phyloP scores from a whole-genome alignment of 2,329 filamentous ascomycete genomes.

The Fusarium sp. region DNA sequence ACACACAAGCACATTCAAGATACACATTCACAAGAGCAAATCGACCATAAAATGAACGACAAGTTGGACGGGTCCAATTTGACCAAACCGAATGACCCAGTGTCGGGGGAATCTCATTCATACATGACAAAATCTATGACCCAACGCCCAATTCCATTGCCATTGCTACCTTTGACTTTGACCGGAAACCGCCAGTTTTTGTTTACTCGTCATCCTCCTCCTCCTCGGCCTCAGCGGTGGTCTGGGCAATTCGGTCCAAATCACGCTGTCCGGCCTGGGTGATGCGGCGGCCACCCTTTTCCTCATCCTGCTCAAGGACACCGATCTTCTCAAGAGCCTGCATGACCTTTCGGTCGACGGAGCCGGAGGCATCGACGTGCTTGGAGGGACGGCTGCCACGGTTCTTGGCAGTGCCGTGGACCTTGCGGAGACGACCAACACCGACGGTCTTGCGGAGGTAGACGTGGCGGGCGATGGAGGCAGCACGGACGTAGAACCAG shows the following conservation, averaged over 20 bases:
- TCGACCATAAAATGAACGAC: constrained; percentile 29
- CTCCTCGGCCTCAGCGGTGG: constrained; percentile 77
- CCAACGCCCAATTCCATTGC: constrained; percentile 53
- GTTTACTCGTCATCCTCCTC: constrained; percentile 74
- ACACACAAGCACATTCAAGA: not conserved
- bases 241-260: constrained; percentile 94
- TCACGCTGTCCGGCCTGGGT: constrained; percentile 98
- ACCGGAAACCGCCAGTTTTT: constrained; percentile 44
- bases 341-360: constrained; percentile 96
- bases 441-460: constrained; percentile 99
- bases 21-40: constrained; percentile 19
- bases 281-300: constrained; percentile 98
- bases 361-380: constrained; percentile 95
- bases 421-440: constrained; percentile 96
- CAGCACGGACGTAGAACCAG: constrained; percentile 94
- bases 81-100: constrained; percentile 51
- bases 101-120: constrained; percentile 53
- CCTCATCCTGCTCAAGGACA: constrained; percentile 96
- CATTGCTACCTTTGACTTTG: constrained; percentile 38
- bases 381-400: constrained; percentile 89
- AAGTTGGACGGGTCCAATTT: constrained; percentile 47
- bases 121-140: constrained; percentile 53
- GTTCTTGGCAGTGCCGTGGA: constrained; percentile 97
- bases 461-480: constrained; percentile 95
- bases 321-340: constrained; percentile 99